Evolutionary conservation across 1,284 basidiomycete genomes (phyloP), one percentile per base, ranked within the genome.

Genomic region (Cryptococcus sp.): DNA sequence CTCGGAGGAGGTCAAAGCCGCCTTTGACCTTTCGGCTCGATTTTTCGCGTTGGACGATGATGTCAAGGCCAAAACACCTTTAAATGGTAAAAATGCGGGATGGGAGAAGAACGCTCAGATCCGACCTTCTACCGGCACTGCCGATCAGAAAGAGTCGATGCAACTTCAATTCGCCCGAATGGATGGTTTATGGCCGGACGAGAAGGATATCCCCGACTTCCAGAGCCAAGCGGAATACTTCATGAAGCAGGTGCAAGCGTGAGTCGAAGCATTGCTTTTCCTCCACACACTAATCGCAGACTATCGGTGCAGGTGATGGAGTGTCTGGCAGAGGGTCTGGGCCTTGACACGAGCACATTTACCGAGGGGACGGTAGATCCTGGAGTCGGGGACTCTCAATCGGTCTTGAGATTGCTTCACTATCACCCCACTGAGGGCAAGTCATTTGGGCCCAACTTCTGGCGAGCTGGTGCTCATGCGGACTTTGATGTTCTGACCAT

Each of bases 401-500:
- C 57, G 21, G 63, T 65, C 13, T 50, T 66, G 14, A 49, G 65
- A 34, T 50, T 67, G 1, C 48, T 67, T 21, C 65, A 67, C 52
- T 67, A 67, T 47, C 63, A 67, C 48, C 53, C 56, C 4, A 61
- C 58, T 34, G 63, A 67, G 51, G 62, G 59, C 53, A 64, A 65
- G 56, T 13, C 25, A 5, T 67, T 67, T 37, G 64, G 63, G 4
- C 53, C 60, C 28, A 62, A 62, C 53, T 66, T 66, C 36, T 67
- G 65, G 65, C 52, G 65, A 13, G 65, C 65, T 7, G 65, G 65
- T n/a, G 60, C 65, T 1, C 65, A 67, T 46, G 62, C 65, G 24
- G 65, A 67, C 49, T 66, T 67, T 50, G 65, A 65, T 42, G 59
- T 67, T 19, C 48, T 64, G n/a, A 67, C 61, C n/a, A 48, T 63